Base-by-base conservation (phyloP, 2,329 filamentous ascomycete genomes). In the Diatrype stigma region DNA sequence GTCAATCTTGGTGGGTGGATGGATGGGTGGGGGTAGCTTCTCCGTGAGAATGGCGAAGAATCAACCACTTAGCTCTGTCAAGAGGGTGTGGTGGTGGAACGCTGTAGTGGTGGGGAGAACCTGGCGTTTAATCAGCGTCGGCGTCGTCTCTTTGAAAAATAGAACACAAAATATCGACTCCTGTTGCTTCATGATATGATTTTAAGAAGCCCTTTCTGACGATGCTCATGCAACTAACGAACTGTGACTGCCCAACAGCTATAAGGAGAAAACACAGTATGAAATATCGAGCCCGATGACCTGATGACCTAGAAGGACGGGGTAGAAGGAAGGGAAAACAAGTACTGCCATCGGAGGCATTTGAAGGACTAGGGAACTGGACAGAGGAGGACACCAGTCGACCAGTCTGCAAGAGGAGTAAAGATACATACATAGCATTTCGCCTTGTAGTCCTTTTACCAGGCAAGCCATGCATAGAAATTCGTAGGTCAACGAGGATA, bases 381-480 rank as follows among this genome's bases (percentile, higher is more conserved):
- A n/a, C n/a, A n/a, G 14, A 42, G 38, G 16, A 22, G 40, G 22
- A 28, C 12, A 48, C 38, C 10, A 30, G n/a, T n/a, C 30, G 30
- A 30, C 44, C 53, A 50, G 42, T 54, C 10, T 44, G 6, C 40
- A n/a, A 12, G 47, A 48, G 45, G 46, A 45, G 6, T 44, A 49
- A 22, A 35, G 45, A 46, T 56, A 46, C 38, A 16, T 35, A 42
- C 6, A n/a, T n/a, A n/a, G 37, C 16, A 23, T 50, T 42, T 44
- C 19, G 17, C 40, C 40, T 44, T 23, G 14, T 44, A n/a, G 22
- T 28, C 40, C 40, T 53, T 56, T 50, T 47, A 56, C 54, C 56
- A 56, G 57, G 47, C 52, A 59, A 45, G 55, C 54, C 56, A 56
- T 58, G 47, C 52, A 59, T 56, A n/a, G n/a, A n/a, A n/a, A 52